These are phyloP conservation scores for Paramecium caudatum DNA, from an alignment of 73 alveolate species.

Conservation along the genomic window DNA sequence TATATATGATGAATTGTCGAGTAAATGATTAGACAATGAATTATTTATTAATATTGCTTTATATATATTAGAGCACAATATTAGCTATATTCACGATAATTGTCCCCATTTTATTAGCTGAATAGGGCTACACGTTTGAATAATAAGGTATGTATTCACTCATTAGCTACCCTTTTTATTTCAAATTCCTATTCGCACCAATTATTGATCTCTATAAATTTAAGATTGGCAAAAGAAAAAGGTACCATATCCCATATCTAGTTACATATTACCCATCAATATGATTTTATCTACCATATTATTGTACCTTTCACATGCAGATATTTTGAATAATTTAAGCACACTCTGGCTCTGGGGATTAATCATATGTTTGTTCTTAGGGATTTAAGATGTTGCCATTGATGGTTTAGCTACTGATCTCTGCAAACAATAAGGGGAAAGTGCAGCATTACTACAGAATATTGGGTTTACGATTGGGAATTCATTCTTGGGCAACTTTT, in stretches of 20 bases:
- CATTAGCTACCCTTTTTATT: constrained; percentile 42
- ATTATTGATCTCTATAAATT: constrained; percentile 15
- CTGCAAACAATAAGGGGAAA: neutral
- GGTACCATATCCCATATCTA: neutral
- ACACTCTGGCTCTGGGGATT: constrained; percentile 19
- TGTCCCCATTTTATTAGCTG: constrained; percentile 55
- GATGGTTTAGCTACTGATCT: constrained; percentile 41
- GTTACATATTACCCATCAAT: constrained; percentile 25
- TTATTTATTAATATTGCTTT: constrained; percentile 53
- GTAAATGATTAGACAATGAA: constrained; percentile 39
- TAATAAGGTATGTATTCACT: constrained; percentile 54
- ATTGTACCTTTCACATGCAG: neutral
- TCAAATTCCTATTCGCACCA: constrained; percentile 44
- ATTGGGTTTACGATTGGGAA: constrained; percentile 52
- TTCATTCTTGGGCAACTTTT: constrained; percentile 18
- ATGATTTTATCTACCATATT: neutral
- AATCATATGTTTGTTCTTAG: constrained; percentile 15
- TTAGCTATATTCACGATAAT: neutral
- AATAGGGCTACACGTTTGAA: constrained; percentile 46
- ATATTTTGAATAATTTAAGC: neutral
- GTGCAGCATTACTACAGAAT: constrained; percentile 44
- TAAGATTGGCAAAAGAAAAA: constrained; percentile 29
- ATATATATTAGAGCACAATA: constrained; percentile 26
- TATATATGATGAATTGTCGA: constrained; percentile 57
- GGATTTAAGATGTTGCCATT: constrained; percentile 47